Evolutionary conservation across 306 rosid species (phyloP).

Genomic region (Leucaena leucocephala): DNA sequence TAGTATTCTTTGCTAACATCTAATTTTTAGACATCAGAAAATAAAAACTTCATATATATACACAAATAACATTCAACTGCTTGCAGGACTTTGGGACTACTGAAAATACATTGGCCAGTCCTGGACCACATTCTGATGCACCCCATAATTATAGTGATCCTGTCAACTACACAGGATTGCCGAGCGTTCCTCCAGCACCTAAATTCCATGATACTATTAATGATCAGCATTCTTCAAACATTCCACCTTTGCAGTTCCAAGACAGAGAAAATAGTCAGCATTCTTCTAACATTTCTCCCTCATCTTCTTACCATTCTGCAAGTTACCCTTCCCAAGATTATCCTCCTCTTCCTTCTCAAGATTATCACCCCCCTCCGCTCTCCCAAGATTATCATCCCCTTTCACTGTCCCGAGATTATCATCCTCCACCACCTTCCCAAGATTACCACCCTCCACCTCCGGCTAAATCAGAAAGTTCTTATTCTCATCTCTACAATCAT

Average conservation of each 20-base stretch:
- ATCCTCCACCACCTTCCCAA: constrained; percentile 50
- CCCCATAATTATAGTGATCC: constrained; percentile 49
- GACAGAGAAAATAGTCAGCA: constrained; percentile 55
- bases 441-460: constrained; percentile 67
- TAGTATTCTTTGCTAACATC: background rate
- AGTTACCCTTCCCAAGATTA: constrained; percentile 66
- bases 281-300: constrained; percentile 48
- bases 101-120: constrained; percentile 48
- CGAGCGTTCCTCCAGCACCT: constrained; percentile 48
- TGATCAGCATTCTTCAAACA: constrained; percentile 45
- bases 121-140: constrained; percentile 57
- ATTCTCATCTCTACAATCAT: constrained; percentile 64
- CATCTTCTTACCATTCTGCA: constrained; percentile 63
- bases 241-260: constrained; percentile 57
- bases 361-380: constrained; percentile 63
- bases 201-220: constrained; percentile 50
- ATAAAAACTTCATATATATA: background rate
- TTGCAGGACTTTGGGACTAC: constrained; percentile 69
- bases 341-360: constrained; percentile 59
- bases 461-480: constrained; percentile 62
- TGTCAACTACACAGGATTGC: constrained; percentile 45
- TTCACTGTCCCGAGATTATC: constrained; percentile 54
- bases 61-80: constrained; percentile 33
- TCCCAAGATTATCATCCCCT: constrained; percentile 55
- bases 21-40: background rate